Conservation (phyloP, 2,329 filamentous ascomycete species). For the Sporothrix brasiliensis region DNA sequence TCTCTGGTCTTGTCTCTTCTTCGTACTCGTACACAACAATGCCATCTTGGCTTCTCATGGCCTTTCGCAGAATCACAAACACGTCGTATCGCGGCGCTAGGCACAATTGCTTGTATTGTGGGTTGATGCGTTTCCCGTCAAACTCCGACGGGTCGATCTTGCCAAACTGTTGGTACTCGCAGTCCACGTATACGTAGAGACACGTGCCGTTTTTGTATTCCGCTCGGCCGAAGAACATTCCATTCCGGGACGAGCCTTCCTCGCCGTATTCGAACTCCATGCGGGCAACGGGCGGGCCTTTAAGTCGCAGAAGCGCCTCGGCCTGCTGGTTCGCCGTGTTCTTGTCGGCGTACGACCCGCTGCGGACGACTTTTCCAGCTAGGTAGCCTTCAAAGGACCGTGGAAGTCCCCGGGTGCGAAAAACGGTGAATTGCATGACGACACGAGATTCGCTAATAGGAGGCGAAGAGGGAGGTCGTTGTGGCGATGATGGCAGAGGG, state of each 20-base stretch:
- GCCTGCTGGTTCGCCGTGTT: conserved; percentile 33
- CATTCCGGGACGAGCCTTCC: conserved; percentile 27
- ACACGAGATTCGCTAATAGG: conserved; percentile 23
- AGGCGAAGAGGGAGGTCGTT: neutral
- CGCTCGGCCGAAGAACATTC: conserved; percentile 34
- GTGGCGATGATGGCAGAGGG: neutral
- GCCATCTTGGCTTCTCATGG: neutral
- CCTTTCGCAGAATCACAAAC: conserved; percentile 30
- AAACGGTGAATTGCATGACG: conserved; percentile 34
- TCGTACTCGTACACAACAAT: conserved; percentile 24
- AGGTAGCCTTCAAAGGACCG: neutral
- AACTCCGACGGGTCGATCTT: conserved; percentile 28
- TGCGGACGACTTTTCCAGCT: conserved; percentile 27
- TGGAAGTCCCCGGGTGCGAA: conserved; percentile 28
- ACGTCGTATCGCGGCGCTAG: conserved; percentile 33
- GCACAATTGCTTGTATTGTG: conserved; percentile 15
- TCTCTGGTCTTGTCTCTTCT: conserved; percentile 1
- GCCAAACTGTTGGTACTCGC: conserved; percentile 32
- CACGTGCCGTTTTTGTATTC: conserved; percentile 17
- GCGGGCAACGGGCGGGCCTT: neutral
- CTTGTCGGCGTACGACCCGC: conserved; percentile 32
- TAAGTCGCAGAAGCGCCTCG: neutral
- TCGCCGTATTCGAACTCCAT: conserved; percentile 30
- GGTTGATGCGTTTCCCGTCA: conserved; percentile 20
- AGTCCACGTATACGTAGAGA: conserved; percentile 33